Percentiles rank a stretch among this genome's conserved stretches.
phyloP scores from a whole-genome alignment of 2,329 filamentous ascomycete species.

The Aspergillus uvarum region DNA sequence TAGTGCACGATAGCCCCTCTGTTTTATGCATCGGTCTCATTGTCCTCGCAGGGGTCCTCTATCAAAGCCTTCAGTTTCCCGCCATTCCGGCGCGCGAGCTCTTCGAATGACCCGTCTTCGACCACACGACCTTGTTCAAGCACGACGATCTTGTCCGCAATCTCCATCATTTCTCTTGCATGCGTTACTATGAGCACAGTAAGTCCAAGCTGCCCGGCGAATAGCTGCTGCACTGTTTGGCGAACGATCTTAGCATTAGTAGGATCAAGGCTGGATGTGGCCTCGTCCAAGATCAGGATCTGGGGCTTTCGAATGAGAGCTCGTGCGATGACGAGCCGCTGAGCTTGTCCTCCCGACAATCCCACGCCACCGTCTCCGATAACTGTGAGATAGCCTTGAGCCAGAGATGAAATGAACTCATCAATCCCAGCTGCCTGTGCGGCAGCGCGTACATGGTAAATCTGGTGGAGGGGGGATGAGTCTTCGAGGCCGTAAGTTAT shows the following conservation, averaged over 20 bases:
- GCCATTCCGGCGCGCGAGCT: conserved; percentile 51
- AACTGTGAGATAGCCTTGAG: conserved; percentile 67
- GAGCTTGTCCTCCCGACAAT: conserved; percentile 78
- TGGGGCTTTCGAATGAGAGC: conserved; percentile 70
- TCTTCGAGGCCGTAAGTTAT: conserved; percentile 73
- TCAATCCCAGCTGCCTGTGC: conserved; percentile 63
- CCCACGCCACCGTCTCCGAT: conserved; percentile 74
- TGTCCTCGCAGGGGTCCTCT: conserved; percentile 13
- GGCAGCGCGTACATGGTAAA: conserved; percentile 54
- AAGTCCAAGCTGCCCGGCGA: conserved; percentile 48
- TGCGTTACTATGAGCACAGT: conserved; percentile 83
- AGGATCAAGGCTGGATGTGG: conserved; percentile 76
- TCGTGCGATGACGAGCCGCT: conserved; percentile 77
- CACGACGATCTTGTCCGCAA: conserved; percentile 72
- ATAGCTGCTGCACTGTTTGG: conserved; percentile 58
- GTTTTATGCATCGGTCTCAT: not conserved
- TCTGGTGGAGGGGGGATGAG: conserved; percentile 51
- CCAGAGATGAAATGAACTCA: conserved; percentile 72
- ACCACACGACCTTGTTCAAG: conserved; percentile 66
- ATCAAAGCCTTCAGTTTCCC: conserved; percentile 49
- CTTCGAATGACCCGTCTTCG: conserved; percentile 67
- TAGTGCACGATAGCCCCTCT: not conserved
- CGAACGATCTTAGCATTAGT: conserved; percentile 66
- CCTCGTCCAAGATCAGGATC: conserved; percentile 81
- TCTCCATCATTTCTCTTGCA: conserved; percentile 78